A percentile compares a stretch with the other conserved stretches of the same genome.
Evolutionary conservation across 2,329 filamentous ascomycete genomes (phyloP).

Genomic region (Penicillium sumatraense): DNA sequence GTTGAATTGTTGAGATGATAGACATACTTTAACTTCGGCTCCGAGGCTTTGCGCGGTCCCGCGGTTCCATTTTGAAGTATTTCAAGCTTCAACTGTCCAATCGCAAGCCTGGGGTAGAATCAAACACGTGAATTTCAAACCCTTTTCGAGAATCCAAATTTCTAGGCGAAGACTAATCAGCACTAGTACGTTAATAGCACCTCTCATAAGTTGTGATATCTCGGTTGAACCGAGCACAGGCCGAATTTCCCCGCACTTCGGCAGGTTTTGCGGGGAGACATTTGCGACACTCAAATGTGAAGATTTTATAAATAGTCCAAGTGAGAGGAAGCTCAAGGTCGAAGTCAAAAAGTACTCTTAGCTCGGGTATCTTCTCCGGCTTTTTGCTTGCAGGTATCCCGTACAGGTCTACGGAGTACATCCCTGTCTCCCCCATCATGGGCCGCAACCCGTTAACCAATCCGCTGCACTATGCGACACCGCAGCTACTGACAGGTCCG

Average conservation of each 20-base stretch:
- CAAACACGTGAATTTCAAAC: not conserved
- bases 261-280: not conserved
- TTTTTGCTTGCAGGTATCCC: not conserved
- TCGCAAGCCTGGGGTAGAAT: not conserved
- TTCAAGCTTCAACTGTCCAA: not conserved
- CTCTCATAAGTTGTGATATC: not conserved
- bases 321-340: not conserved
- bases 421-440: not conserved
- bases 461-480: slow-evolving; percentile 20
- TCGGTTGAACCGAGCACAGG: not conserved
- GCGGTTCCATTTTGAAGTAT: not conserved
- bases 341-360: not conserved
- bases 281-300: not conserved
- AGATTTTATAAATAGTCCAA: too few species aligned
- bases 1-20: not conserved
- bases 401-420: too few species aligned
- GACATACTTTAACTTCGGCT: not conserved
- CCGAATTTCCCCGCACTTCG: slow-evolving; percentile 5
- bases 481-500: slow-evolving; percentile 12
- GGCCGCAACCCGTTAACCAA: slow-evolving; percentile 13
- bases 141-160: not conserved
- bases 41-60: not conserved
- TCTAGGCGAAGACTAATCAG: not conserved
- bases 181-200: not conserved
- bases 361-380: not conserved